Evolutionary conservation across 345 rosid species (phyloP).

Genomic region (Eucalyptus caleyi): DNA sequence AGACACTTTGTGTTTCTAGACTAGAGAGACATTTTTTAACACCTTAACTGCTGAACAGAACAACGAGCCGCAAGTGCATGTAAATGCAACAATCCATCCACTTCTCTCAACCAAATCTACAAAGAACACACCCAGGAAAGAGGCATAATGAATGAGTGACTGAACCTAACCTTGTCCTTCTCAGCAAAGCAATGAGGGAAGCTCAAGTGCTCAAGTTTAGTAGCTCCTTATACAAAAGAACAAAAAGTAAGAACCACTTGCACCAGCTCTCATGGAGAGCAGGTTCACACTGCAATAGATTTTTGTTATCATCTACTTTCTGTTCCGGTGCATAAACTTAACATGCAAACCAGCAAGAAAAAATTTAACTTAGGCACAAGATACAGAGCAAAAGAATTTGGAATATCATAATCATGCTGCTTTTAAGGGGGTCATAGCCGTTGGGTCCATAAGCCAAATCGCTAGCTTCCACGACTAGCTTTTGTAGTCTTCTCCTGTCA

Average conservation of each 20-base stretch:
- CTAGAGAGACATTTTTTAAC: neutral
- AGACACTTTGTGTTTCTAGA: neutral
- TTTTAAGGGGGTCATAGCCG: conserved; percentile 12
- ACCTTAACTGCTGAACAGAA: neutral
- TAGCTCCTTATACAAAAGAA: neutral
- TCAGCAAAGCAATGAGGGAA: neutral
- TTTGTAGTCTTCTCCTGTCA: neutral
- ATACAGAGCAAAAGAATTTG: neutral
- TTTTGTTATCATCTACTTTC: neutral
- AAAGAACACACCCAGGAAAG: neutral
- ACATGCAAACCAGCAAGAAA: neutral
- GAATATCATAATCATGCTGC: neutral
- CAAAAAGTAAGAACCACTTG: neutral
- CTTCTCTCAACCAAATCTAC: neutral
- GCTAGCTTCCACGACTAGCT: neutral
- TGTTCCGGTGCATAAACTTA: neutral
- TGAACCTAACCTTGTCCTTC: neutral
- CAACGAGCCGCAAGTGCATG: neutral
- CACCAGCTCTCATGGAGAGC: neutral
- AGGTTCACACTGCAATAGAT: neutral
- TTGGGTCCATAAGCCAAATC: conserved; percentile 8
- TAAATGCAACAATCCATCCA: neutral
- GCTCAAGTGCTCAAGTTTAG: neutral
- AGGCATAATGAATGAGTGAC: neutral
- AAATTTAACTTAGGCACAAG: neutral